Conservation (phyloP, 1,139 yeast species). For the Geotrichum candidum region DNA sequence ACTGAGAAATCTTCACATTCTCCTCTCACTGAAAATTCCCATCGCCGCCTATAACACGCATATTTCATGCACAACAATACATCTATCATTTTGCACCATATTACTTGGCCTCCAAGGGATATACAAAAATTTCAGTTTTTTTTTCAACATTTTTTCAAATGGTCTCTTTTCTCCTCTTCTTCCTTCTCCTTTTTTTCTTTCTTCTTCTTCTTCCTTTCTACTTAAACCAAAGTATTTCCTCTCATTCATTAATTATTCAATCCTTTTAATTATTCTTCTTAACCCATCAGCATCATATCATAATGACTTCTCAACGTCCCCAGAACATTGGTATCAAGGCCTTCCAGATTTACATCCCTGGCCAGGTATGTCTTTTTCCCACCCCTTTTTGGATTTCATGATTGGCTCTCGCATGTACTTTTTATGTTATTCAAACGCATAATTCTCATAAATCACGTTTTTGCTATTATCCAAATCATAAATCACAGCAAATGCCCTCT, state of each 20-base stretch:
- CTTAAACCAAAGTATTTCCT: neutral
- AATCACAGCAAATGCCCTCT: neutral
- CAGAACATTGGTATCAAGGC: constrained; percentile 94
- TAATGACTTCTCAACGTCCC: constrained; percentile 41
- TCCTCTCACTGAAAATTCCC: neutral
- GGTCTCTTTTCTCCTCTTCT: neutral
- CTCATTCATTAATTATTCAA: neutral
- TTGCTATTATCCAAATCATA: neutral
- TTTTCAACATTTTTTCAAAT: neutral
- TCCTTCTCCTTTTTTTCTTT: neutral
- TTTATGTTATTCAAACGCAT: neutral
- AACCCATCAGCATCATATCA: neutral
- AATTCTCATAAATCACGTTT: neutral
- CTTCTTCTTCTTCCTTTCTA: neutral
- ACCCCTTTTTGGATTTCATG: neutral
- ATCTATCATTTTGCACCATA: neutral
- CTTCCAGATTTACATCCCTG: constrained; percentile 85
- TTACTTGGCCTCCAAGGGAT: neutral
- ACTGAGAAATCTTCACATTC: neutral
- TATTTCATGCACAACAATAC: neutral
- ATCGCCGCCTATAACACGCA: neutral
- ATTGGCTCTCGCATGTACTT: neutral
- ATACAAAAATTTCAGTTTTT: constrained; percentile 1
- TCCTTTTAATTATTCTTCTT: neutral
- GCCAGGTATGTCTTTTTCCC: constrained; percentile 40